phyloP scores from a whole-genome alignment of 1,284 basidiomycete species.

The Marasmius fiardii region DNA sequence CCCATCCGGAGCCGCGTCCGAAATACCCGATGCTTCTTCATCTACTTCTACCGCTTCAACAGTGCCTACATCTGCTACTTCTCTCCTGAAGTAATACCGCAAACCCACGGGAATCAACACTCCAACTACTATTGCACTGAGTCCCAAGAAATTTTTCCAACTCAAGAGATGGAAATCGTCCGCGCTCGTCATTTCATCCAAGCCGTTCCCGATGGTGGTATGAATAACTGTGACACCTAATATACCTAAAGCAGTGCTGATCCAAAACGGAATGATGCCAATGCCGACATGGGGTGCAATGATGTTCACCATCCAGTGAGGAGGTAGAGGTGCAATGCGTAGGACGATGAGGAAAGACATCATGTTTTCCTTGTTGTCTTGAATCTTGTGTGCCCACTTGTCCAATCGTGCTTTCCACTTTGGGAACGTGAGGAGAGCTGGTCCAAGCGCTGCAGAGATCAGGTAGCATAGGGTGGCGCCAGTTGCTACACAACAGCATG shows the following conservation, averaged over 20 bases:
- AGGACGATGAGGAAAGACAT: conserved; percentile 90
- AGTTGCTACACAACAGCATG: conserved; percentile 87
- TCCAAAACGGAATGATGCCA: conserved; percentile 83
- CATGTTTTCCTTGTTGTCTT: conserved; percentile 72
- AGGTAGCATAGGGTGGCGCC: conserved; percentile 94
- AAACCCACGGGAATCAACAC: conserved; percentile 90
- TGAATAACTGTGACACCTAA: conserved; percentile 93
- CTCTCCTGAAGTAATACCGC: conserved; percentile 67
- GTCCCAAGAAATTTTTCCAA: conserved; percentile 80
- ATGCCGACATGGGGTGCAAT: conserved; percentile 94
- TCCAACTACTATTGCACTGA: conserved; percentile 83
- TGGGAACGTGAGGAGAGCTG: conserved; percentile 82
- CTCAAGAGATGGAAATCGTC: conserved; percentile 93
- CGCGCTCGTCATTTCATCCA: conserved; percentile 93
- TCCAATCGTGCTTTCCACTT: conserved; percentile 82
- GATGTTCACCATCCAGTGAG: conserved; percentile 96
- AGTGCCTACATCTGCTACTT: conserved; percentile 44
- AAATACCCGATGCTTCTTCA: conserved; percentile 14
- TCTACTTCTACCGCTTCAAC: conserved; percentile 21
- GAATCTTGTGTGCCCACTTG: conserved; percentile 76
- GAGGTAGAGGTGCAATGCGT: conserved; percentile 92
- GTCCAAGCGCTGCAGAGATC: conserved; percentile 86
- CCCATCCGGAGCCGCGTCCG: conserved; percentile 26
- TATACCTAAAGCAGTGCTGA: conserved; percentile 87
- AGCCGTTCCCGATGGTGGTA: conserved; percentile 89